Percentiles rank a stretch among this genome's conserved stretches.
Conservation (phyloP, 352 stramenopile species). For the Phytophthora uliginosa region DNA sequence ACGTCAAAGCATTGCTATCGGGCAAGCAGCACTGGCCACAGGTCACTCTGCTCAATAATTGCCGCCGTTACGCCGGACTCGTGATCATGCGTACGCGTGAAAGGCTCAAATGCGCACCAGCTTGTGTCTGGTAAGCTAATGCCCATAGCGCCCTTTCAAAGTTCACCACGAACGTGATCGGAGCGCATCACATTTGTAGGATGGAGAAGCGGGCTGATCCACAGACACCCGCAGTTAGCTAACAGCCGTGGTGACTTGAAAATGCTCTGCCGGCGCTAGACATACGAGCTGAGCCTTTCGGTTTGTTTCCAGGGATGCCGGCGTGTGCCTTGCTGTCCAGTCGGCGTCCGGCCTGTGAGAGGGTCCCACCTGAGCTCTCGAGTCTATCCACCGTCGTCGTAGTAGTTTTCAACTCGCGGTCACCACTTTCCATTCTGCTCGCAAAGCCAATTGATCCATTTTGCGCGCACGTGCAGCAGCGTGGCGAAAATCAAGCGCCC, state of each 20-base stretch:
- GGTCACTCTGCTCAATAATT: constrained; percentile 23
- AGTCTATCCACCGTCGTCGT: neutral
- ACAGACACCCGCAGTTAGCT: constrained; percentile 19
- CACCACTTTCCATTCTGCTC: constrained; percentile 24
- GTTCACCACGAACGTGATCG: constrained; percentile 1
- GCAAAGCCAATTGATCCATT: neutral
- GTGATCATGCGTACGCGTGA: constrained; percentile 9
- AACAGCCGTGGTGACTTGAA: constrained; percentile 12
- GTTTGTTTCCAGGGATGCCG: neutral
- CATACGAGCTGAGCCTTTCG: constrained; percentile 13
- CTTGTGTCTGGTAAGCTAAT: constrained; percentile 29
- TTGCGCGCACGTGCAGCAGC: constrained; percentile 1
- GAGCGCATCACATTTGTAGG: neutral
- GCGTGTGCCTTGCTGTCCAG: constrained; percentile 16
- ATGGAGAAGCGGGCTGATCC: constrained; percentile 7
- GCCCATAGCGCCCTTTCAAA: neutral
- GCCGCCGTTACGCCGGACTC: constrained; percentile 23
- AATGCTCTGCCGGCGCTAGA: constrained; percentile 19
- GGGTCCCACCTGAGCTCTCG: constrained; percentile 29
- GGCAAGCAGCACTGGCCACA: constrained; percentile 9
- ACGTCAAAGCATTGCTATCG: neutral
- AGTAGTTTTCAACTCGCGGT: constrained; percentile 29
- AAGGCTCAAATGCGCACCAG: constrained; percentile 20
- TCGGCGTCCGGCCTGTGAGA: constrained; percentile 25
- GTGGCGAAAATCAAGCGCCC: constrained; percentile 26